These are phyloP conservation scores for Acer campestre DNA, from an alignment of 345 rosid species.

Conservation along the genomic window DNA sequence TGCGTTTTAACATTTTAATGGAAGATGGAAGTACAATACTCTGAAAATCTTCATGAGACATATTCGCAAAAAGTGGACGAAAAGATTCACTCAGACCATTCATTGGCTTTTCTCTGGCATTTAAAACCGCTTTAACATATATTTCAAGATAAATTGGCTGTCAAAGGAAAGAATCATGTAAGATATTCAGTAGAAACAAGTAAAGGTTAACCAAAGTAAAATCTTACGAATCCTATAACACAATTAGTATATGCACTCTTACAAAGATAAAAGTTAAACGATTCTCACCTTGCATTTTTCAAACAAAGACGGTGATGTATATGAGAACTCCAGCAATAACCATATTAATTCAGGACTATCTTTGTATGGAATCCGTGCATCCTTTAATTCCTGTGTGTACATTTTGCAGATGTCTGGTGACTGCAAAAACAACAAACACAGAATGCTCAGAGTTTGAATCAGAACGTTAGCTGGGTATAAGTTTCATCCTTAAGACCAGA, in stretches of 20 bases:
- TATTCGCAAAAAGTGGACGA: constrained; percentile 54
- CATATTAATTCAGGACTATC: constrained; percentile 70
- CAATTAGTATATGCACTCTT: neutral
- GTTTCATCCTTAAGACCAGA: constrained; percentile 5
- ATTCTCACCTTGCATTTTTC: constrained; percentile 66
- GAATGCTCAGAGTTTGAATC: constrained; percentile 12
- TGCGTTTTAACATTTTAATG: constrained; percentile 92
- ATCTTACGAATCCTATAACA: constrained; percentile 1
- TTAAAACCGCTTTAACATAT: constrained; percentile 81
- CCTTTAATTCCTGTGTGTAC: constrained; percentile 63
- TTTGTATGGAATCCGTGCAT: constrained; percentile 67
- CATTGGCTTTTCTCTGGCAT: constrained; percentile 73
- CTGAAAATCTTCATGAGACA: constrained; percentile 82
- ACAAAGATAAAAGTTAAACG: constrained; percentile 8
- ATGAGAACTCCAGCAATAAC: constrained; percentile 72
- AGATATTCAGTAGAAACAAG: constrained; percentile 5
- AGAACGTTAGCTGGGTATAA: neutral
- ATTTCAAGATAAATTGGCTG: constrained; percentile 76
- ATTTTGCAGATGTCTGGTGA: constrained; percentile 60
- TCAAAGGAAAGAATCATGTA: constrained; percentile 30
- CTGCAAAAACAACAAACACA: constrained; percentile 45
- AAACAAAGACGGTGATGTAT: constrained; percentile 48
- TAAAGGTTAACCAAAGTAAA: constrained; percentile 4
- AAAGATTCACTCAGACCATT: constrained; percentile 65
- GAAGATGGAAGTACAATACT: constrained; percentile 77